Conservation (phyloP, 1,139 yeast species). For the Lodderomyces elongisporus region DNA sequence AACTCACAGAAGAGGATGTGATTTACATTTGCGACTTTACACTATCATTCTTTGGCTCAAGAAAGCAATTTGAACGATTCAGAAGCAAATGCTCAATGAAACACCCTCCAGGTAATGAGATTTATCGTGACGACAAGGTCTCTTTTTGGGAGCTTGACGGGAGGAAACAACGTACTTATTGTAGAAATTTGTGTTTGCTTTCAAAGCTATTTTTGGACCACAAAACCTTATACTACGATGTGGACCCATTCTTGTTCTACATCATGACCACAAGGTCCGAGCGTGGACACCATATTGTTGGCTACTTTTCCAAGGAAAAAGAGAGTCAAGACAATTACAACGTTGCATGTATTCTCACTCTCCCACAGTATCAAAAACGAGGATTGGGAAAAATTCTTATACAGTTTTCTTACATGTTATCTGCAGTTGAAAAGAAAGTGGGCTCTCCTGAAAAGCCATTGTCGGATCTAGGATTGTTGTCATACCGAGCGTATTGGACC, state of each 20-base stretch:
- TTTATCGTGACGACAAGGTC: conserved; percentile 76
- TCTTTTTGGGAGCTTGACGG: conserved; percentile 95
- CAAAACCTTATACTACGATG: conserved; percentile 93
- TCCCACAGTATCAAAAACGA: conserved; percentile 93
- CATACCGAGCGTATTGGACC: conserved; percentile 96
- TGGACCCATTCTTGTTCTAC: conserved; percentile 92
- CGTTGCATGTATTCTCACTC: conserved; percentile 91
- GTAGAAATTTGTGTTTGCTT: conserved; percentile 84
- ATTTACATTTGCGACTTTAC: conserved; percentile 91
- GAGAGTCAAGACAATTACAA: conserved; percentile 95
- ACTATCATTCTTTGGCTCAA: conserved; percentile 80
- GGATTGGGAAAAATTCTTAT: conserved; percentile 91
- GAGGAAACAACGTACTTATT: conserved; percentile 92
- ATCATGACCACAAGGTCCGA: conserved; percentile 90
- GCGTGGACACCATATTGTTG: conserved; percentile 90
- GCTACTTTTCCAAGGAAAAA: conserved; percentile 94
- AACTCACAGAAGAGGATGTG: conserved; percentile 84
- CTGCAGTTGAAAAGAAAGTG: conserved; percentile 78
- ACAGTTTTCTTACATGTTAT: conserved; percentile 87
- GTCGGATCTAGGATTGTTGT: conserved; percentile 86
- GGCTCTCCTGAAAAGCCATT: conserved; percentile 98
- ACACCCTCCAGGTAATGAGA: conserved; percentile 98
- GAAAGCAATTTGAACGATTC: conserved; percentile 87
- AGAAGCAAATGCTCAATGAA: conserved; percentile 77
- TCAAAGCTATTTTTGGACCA: conserved; percentile 90